Evolutionary conservation across 2,329 filamentous ascomycete genomes (phyloP).

Genomic region (Calonectria henricotiae): DNA sequence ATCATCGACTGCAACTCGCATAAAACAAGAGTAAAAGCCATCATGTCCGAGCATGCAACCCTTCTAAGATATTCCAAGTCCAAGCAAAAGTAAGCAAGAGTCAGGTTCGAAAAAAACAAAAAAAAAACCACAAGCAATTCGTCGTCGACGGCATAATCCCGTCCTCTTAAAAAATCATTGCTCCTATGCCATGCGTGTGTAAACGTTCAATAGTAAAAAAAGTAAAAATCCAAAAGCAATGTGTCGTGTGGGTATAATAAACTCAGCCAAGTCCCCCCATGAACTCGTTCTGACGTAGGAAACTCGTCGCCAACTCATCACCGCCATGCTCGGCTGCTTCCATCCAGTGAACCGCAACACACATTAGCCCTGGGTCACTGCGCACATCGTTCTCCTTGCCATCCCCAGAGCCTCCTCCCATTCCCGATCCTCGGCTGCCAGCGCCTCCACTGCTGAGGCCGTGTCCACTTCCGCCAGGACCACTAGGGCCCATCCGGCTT

Average conservation of each 20-base stretch:
- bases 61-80: conserved; percentile 34
- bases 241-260: conserved; percentile 50
- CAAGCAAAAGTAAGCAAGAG: conserved; percentile 34
- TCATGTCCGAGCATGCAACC: conserved; percentile 18
- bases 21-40: conserved; percentile 23
- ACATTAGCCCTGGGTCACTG: conserved; percentile 91
- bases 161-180: conserved; percentile 23
- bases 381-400: conserved; percentile 68
- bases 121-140: conserved; percentile 23
- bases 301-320: conserved; percentile 86
- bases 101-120: conserved; percentile 4
- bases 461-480: conserved; percentile 44
- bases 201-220: conserved; percentile 39
- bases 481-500: conserved; percentile 46
- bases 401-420: conserved; percentile 47
- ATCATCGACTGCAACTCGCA: conserved; percentile 21
- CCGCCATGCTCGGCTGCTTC: conserved; percentile 89
- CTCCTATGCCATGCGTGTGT: conserved; percentile 32
- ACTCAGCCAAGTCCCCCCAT: conserved; percentile 54
- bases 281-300: conserved; percentile 79
- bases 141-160: conserved; percentile 22
- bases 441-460: conserved; percentile 50
- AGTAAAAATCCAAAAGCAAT: conserved; percentile 43
- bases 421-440: conserved; percentile 46
- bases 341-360: conserved; percentile 98